Evolutionary conservation across 2,329 filamentous ascomycete species (phyloP), one percentile per base, ranked within the genome.

Genomic region (Clonostachys sp.): DNA sequence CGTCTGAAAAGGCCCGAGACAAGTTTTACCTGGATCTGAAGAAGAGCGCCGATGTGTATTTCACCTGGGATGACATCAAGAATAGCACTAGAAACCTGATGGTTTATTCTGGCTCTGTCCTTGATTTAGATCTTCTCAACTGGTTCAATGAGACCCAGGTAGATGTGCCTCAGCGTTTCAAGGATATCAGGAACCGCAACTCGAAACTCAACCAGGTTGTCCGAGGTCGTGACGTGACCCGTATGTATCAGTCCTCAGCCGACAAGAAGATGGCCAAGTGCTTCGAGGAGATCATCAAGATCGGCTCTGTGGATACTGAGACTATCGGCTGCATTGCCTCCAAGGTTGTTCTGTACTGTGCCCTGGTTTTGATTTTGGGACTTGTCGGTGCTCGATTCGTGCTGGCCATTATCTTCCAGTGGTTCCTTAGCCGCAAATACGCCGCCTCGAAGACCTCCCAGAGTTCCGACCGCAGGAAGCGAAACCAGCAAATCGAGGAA

Each of bases 291-390:
- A 95, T 95, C 53, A 90, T 96, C 78, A 95, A 92, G 66, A 94
- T 99, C 45, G 94, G 94, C 49, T 91, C 87, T 12, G 87, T 99
- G 50, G 95, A 99, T 60, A 97, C 94, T 0, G 91, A 95, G 58
- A 95, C 89, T 7, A 88, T 99, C 44, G 94, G 94, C 14, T 99
- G 94, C 71, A 99, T 99, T 64, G 94, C 94, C 3, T 96, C 92
- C 54, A 88, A 96, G 70, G 91, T 99, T 24, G 94, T 99, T 5
- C 83, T 99, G 41, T 99, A 99, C 62, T 85, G 95, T 45, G 95
- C 92, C 5, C 74, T 99, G 53, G 83, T 87, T 46, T 89, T 99
- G 66, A 99, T 99, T 68, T 71, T 99, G 50, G 84, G 90, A 5
- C 90, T 99, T 45, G 95, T 99, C 6, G 62, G 80, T 14, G 80